Evolutionary conservation across 129 eudicot species (phyloP).

Genomic region (Helianthus tuberosus): DNA sequence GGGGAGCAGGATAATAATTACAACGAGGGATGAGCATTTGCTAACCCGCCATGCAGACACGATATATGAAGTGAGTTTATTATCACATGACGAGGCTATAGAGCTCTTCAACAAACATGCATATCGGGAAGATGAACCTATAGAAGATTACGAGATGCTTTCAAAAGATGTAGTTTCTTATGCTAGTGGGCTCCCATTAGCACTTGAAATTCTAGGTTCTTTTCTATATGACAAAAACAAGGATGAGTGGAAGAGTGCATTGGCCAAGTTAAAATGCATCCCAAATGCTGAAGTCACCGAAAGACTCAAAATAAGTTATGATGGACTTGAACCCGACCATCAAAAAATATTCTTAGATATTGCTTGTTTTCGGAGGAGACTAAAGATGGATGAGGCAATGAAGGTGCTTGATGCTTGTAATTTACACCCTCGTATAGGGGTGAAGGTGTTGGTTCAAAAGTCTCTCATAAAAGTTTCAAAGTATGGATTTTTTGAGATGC

Average conservation of each 20-base stretch:
- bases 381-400: no score
- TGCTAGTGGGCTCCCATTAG: constrained; percentile 7
- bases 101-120: not conserved
- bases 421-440: no score
- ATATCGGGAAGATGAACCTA: not conserved
- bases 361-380: no score
- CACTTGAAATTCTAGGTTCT: constrained; percentile 2
- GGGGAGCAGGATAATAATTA: not conserved
- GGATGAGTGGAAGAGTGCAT: constrained; percentile 1
- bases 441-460: no score
- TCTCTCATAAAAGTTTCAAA: no score
- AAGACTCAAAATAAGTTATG: constrained; percentile 5
- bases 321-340: not conserved
- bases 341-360: no score
- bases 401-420: no score
- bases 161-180: constrained; percentile 5
- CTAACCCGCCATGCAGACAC: not conserved
- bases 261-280: not conserved
- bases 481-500: no score
- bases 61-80: not conserved
- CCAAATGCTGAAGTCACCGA: not conserved
- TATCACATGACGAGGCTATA: not conserved
- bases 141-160: not conserved
- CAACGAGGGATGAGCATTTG: not conserved
- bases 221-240: not conserved